These are phyloP conservation scores for Aphanomyces euteiches DNA, from an alignment of 352 stramenopile genomes.

Conservation along the genomic window DNA sequence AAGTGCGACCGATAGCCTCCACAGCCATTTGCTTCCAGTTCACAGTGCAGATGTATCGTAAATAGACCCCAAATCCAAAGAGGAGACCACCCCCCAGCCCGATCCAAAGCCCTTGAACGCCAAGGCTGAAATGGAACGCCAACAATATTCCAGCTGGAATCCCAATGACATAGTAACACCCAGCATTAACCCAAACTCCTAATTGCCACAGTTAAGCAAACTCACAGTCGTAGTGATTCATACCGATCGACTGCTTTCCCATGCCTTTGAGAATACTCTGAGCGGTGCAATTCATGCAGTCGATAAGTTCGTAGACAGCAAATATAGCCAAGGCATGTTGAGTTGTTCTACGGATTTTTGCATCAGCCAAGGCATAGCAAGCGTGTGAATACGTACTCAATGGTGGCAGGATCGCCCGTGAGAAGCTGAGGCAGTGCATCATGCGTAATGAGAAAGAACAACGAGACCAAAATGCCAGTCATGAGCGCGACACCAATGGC, in stretches of 20 bases:
- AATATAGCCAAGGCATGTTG: slow-evolving; percentile 35
- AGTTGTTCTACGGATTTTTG: slow-evolving; percentile 3
- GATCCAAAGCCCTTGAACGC: slow-evolving; percentile 54
- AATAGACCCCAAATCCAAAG: no score
- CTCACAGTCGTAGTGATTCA: slow-evolving; percentile 45
- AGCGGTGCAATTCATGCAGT: slow-evolving; percentile 47
- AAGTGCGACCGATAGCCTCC: no score
- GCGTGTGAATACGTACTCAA: slow-evolving; percentile 37
- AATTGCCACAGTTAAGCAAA: slow-evolving; percentile 39
- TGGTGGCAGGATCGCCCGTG: slow-evolving; percentile 63
- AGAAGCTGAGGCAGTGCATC: slow-evolving; percentile 56
- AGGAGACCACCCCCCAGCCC: no score
- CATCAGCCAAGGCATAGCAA: neutral
- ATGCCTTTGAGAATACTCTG: slow-evolving; percentile 66
- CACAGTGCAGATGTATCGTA: no score
- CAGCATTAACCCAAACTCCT: slow-evolving; percentile 41
- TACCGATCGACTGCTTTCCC: slow-evolving; percentile 55
- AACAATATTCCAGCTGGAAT: slow-evolving; percentile 62
- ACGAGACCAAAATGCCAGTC: slow-evolving; percentile 35
- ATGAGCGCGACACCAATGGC: slow-evolving; percentile 36
- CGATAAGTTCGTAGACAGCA: slow-evolving; percentile 45
- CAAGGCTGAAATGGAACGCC: slow-evolving; percentile 45
- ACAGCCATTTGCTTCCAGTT: no score
- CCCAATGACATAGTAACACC: slow-evolving; percentile 73
- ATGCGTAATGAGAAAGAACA: slow-evolving; percentile 34